Percentiles rank a stretch among this genome's conserved stretches.
Evolutionary conservation across 176 grass and related monocot genomes (phyloP).

Genomic region (Puccinellia tenuiflora): DNA sequence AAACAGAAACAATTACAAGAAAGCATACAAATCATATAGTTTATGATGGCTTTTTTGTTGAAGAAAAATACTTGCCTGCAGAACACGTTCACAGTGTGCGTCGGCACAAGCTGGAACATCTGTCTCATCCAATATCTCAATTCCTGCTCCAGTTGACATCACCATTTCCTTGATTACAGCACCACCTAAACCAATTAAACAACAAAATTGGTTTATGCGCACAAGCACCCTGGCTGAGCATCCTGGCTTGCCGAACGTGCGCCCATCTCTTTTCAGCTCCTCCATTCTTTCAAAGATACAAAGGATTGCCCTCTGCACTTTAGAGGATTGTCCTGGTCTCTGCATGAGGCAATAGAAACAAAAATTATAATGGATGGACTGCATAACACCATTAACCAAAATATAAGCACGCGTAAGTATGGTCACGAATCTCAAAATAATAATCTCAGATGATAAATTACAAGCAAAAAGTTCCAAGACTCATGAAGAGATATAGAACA

Average conservation of each 20-base stretch:
- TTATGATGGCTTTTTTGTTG: background rate
- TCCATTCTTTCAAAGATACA: slow-evolving; percentile 44
- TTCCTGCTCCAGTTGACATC: slow-evolving; percentile 22
- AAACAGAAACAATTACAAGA: background rate
- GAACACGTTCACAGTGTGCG: slow-evolving; percentile 32
- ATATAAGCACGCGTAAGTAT: background rate
- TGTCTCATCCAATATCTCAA: slow-evolving; percentile 30
- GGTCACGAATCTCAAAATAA: background rate
- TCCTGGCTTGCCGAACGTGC: background rate
- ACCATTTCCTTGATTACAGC: slow-evolving; percentile 31
- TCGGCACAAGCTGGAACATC: slow-evolving; percentile 39
- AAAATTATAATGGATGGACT: background rate
- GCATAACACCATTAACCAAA: background rate
- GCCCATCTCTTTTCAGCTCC: slow-evolving; percentile 15
- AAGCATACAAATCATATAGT: background rate
- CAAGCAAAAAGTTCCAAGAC: background rate
- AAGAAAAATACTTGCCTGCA: slow-evolving; percentile 34
- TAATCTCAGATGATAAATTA: background rate
- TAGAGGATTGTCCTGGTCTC: slow-evolving; percentile 6
- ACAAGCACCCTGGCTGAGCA: slow-evolving; percentile 26
- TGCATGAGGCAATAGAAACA: slow-evolving; percentile 16
- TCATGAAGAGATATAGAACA: background rate
- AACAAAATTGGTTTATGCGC: slow-evolving; percentile 1
- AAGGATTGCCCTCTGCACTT: slow-evolving; percentile 31
- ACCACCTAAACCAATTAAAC: slow-evolving; percentile 30